Base-by-base conservation (phyloP, 2,329 filamentous ascomycete species). In the Kalmusia sp. region DNA sequence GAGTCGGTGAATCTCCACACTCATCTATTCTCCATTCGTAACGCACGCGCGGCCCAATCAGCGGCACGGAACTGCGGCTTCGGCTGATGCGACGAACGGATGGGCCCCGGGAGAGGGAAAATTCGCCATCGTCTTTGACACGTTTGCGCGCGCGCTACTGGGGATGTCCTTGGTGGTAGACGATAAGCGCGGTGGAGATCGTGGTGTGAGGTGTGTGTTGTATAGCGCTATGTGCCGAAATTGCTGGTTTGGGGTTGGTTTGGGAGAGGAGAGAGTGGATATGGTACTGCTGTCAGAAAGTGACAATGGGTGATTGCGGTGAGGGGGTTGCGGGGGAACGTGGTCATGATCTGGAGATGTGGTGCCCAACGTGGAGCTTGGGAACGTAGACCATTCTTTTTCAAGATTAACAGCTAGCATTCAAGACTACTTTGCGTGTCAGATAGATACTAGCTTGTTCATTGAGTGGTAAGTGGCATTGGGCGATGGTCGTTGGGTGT, bases 1-100 rank as follows among this genome's bases (percentile, higher is more conserved):
- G n/a, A 47, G 33, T 37, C 44, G 44, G 44, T 47, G 44, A 47
- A 47, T 27, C 44, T 46, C 43, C 43, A 46, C 43, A 34, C 14
- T 9, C 43, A 25, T 35, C 43, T 35, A 12, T 17, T 33, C 35
- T 44, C 41, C 41, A 33, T 14, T 44, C 19, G 27, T 12, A 6
- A 8, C 14, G 4, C 24, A 2, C 15, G 4, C n/a, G 14, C 24
- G 25, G 14, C 14, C 30, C 43, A 21, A 27, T 35, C 30, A 21
- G n/a, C n/a, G n/a, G n/a, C n/a, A n/a, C n/a, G n/a, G n/a, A n/a
- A n/a, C n/a, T n/a, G n/a, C n/a, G n/a, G n/a, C n/a, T n/a, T n/a
- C n/a, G n/a, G n/a, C n/a, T n/a, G n/a, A n/a, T n/a, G n/a, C n/a
- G n/a, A n/a, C 30, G 30, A 34, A 34, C 43, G 14, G 30, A 35